Conservation (phyloP, 768 basidiomycete species). For the Boletus coccyginus region DNA sequence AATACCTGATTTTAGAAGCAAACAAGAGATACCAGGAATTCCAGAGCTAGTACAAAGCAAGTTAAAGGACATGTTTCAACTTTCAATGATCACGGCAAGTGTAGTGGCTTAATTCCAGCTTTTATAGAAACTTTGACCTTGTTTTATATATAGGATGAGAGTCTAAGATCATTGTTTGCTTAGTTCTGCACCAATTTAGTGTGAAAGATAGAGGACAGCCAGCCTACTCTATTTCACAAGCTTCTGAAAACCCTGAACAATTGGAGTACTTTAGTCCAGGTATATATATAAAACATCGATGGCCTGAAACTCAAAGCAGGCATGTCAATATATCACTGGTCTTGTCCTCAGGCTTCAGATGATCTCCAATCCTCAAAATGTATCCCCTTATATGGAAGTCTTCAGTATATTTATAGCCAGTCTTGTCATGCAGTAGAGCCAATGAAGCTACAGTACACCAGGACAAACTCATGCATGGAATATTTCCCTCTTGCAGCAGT, state of each 20-base stretch:
- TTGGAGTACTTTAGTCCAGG: background rate
- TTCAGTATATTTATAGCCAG: too few species aligned
- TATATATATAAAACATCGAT: too few species aligned
- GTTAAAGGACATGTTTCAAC: conserved; percentile 13
- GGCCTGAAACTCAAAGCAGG: too few species aligned
- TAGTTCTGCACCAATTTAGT: background rate
- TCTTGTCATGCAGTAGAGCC: too few species aligned
- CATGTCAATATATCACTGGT: too few species aligned
- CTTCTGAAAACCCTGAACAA: conserved; percentile 9
- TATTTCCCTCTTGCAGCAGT: too few species aligned
- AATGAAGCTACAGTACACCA: too few species aligned
- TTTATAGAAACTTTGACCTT: background rate
- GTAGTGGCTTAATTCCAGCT: too few species aligned
- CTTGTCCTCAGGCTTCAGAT: too few species aligned
- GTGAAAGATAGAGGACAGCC: background rate
- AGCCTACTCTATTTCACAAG: conserved; percentile 8
- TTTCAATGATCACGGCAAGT: conserved; percentile 5
- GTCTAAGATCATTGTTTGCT: background rate
- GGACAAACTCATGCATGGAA: too few species aligned
- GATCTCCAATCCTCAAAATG: too few species aligned
- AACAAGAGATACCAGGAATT: background rate
- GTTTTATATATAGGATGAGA: background rate
- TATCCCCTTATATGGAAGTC: too few species aligned
- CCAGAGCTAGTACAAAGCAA: background rate
- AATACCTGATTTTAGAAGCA: conserved; percentile 14